Evolutionary conservation across 768 basidiomycete genomes (phyloP), one percentile per base, ranked within the genome.

Genomic region (Hysterangium stoloniferum): DNA sequence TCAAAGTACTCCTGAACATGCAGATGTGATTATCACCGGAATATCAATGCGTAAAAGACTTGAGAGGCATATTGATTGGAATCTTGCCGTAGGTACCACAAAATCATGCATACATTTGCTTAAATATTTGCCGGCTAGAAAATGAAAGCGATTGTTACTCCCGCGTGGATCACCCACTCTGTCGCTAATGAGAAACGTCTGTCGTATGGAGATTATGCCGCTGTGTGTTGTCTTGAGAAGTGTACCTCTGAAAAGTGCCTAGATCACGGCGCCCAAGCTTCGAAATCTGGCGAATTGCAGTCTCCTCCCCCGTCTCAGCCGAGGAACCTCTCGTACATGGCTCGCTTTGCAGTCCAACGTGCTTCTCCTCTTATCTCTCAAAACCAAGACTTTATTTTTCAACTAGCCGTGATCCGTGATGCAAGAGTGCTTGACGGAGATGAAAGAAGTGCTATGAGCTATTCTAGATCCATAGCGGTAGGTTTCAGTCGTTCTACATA

Each of bases 381-480:
- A 0, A 91, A 91, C 56, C 83, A 89, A 61, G 65, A 54, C 0
- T 71, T 91, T 4, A 74, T 73, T 4, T 55, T 64, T n/a, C 76
- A 82, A 56, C 64, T 91, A 11, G 73, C 72, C 25, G 64, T 84
- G 15, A 72, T 91, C 27, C 73, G 75, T 15, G 72, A 68, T 31
- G 68, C 72, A 22, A 71, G 88, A 38, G 70, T 77, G 40, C 65
- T 87, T 1, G 88, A 91, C 59, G 80, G 83, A 11, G 74, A 85
- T 45, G 70, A 73, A 19, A 68, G 77, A 25, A 86, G 83, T 57
- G 78, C 81, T 34, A 65, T 91, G 42, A 80, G 79, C 54, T 92
- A 91, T 56, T 72, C 79, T 29, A 73, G 86, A 42, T 80, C 84
- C 1, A 80, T 88, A 55, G 72, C 80, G n/a, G 83, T 84, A 60